phyloP scores from a whole-genome alignment of 2,329 filamentous ascomycete genomes.

The Phoma sp. region DNA sequence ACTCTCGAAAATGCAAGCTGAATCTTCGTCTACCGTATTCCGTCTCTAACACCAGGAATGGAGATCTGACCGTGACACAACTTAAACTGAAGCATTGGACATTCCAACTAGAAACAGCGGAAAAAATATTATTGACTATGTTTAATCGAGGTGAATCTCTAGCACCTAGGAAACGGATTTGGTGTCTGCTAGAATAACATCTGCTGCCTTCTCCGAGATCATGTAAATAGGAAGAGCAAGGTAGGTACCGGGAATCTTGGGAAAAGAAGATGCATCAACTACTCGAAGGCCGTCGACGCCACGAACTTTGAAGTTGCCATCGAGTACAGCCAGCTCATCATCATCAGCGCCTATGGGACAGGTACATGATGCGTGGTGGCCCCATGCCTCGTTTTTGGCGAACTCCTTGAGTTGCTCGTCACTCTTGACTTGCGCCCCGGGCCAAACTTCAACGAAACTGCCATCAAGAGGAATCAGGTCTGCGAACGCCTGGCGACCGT shows the following conservation, averaged over 20 bases:
- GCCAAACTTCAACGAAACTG: slow-evolving; percentile 56
- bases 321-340: slow-evolving; percentile 61
- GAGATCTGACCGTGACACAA: too few species aligned
- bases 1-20: too few species aligned
- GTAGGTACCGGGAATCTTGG: slow-evolving; percentile 58
- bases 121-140: too few species aligned
- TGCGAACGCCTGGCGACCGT: slow-evolving; percentile 54
- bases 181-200: slow-evolving; percentile 56
- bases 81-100: too few species aligned
- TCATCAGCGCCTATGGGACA: slow-evolving; percentile 61
- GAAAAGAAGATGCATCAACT: slow-evolving; percentile 43
- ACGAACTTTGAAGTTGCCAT: slow-evolving; percentile 59
- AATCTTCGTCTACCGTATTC: too few species aligned
- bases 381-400: slow-evolving; percentile 37
- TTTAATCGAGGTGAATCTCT: too few species aligned
- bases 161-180: too few species aligned
- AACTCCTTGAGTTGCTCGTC: slow-evolving; percentile 52
- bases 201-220: slow-evolving; percentile 67
- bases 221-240: slow-evolving; percentile 62
- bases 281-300: slow-evolving; percentile 61
- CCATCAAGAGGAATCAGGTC: slow-evolving; percentile 52
- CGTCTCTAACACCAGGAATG: too few species aligned
- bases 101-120: too few species aligned
- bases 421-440: slow-evolving; percentile 54
- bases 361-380: slow-evolving; percentile 64